A percentile compares a stretch with the other conserved stretches of the same genome.
Evolutionary conservation across 768 basidiomycete species (phyloP).

Genomic region (Tylopilus sp.): DNA sequence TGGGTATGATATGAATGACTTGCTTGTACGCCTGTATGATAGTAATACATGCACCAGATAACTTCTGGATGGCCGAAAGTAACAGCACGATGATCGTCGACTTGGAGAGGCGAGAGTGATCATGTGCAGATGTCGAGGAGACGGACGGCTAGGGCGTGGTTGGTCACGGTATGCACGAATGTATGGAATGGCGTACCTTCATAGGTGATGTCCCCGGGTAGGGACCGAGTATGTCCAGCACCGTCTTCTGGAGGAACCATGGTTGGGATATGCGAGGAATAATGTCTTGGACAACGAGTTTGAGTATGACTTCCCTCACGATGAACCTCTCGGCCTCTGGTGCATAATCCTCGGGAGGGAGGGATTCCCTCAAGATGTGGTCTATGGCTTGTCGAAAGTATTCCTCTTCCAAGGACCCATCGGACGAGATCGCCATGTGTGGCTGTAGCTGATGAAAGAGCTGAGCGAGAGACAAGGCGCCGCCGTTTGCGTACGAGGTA

Average conservation of each 20-base stretch:
- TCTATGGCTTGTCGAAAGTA: constrained; percentile 82
- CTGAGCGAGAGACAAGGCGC: constrained; percentile 55
- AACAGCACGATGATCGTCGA: constrained; percentile 62
- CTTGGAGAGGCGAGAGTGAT: constrained; percentile 39
- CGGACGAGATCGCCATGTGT: constrained; percentile 71
- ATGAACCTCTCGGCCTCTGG: constrained; percentile 74
- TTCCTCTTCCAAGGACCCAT: constrained; percentile 65
- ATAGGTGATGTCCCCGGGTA: constrained; percentile 24
- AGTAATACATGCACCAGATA: constrained; percentile 67
- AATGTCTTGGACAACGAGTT: constrained; percentile 66
- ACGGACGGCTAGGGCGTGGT: constrained; percentile 16
- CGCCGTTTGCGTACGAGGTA: constrained; percentile 69
- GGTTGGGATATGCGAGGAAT: constrained; percentile 74
- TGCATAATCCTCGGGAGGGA: constrained; percentile 76
- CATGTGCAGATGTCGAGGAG: constrained; percentile 25
- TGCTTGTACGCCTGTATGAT: constrained; percentile 69
- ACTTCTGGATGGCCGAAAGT: constrained; percentile 68
- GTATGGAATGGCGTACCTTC: constrained; percentile 14
- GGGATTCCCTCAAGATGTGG: constrained; percentile 64
- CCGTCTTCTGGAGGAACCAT: constrained; percentile 81
- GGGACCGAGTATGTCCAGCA: constrained; percentile 64
- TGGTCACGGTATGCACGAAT: not conserved
- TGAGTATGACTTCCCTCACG: constrained; percentile 78
- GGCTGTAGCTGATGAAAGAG: constrained; percentile 83
- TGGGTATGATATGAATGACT: constrained; percentile 58